These are phyloP conservation scores for Fusarium sp. DNA, from an alignment of 2,329 filamentous ascomycete species.

Conservation along the genomic window DNA sequence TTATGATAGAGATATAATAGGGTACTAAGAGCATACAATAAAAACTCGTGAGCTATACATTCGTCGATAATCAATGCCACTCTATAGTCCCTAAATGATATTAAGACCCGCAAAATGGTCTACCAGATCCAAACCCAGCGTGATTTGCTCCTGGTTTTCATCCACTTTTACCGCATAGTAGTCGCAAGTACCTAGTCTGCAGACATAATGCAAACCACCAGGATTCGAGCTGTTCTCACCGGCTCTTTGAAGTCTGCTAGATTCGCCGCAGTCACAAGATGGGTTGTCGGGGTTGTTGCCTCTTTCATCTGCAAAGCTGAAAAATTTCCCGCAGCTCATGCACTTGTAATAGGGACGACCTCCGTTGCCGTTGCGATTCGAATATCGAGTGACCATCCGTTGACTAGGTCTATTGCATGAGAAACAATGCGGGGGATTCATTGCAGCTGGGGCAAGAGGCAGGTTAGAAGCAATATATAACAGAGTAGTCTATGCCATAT, in stretches of 20 bases:
- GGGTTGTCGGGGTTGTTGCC: background rate
- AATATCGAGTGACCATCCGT: background rate
- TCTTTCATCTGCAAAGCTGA: background rate
- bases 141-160: too few relatives aligned
- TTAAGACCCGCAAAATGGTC: too few relatives aligned
- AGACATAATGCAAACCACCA: background rate
- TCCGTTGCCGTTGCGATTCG: background rate
- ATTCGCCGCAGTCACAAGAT: background rate
- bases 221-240: background rate
- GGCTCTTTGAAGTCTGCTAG: background rate
- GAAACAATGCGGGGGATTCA: background rate
- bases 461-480: background rate
- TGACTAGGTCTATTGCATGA: background rate
- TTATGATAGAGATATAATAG: too few relatives aligned
- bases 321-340: background rate
- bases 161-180: background rate
- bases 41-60: too few relatives aligned
- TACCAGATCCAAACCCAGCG: too few relatives aligned
- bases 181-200: background rate
- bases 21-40: too few relatives aligned
- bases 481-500: background rate
- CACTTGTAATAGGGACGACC: background rate
- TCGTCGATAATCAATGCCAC: too few relatives aligned
- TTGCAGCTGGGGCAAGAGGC: background rate
- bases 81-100: too few relatives aligned